These are phyloP conservation scores for Oidium heveae DNA, from an alignment of 2,329 filamentous ascomycete species.

Conservation along the genomic window DNA sequence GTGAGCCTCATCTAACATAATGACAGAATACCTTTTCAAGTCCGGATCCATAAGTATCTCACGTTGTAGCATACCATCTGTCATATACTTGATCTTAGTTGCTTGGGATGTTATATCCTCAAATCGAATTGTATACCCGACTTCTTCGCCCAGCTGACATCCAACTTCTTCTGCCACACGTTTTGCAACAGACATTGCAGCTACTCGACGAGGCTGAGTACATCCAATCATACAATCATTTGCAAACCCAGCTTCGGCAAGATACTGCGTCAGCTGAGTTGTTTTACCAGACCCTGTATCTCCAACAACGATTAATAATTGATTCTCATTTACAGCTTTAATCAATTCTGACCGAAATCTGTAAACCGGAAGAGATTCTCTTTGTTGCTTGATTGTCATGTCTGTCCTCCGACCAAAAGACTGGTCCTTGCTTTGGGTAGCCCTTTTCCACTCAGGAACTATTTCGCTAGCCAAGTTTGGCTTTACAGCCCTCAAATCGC, in stretches of 20 bases:
- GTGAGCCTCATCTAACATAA: conserved; percentile 97
- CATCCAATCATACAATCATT: conserved; percentile 80
- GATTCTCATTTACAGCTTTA: conserved; percentile 65
- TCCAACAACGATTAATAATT: conserved; percentile 84
- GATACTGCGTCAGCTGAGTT: conserved; percentile 82
- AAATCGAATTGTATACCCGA: conserved; percentile 94
- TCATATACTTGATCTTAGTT: conserved; percentile 98
- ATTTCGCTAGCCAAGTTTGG: conserved; percentile 33
- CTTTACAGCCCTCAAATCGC: conserved; percentile 50
- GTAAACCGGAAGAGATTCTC: conserved; percentile 71
- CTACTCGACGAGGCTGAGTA: conserved; percentile 88
- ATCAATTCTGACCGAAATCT: conserved; percentile 72
- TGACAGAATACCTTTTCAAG: conserved; percentile 71
- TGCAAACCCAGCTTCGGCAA: conserved; percentile 77
- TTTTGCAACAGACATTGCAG: conserved; percentile 91
- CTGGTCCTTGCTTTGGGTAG: conserved; percentile 53
- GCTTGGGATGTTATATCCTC: conserved; percentile 74
- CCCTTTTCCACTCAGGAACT: conserved; percentile 81
- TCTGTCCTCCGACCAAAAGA: conserved; percentile 66
- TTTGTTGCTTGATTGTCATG: conserved; percentile 84
- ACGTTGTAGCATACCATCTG: conserved; percentile 89
- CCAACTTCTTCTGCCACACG: conserved; percentile 92
- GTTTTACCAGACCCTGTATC: conserved; percentile 97
- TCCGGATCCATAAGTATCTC: conserved; percentile 86
- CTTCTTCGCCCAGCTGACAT: conserved; percentile 69